Conservation (phyloP, 1,284 basidiomycete genomes). For the Somion occarium region DNA sequence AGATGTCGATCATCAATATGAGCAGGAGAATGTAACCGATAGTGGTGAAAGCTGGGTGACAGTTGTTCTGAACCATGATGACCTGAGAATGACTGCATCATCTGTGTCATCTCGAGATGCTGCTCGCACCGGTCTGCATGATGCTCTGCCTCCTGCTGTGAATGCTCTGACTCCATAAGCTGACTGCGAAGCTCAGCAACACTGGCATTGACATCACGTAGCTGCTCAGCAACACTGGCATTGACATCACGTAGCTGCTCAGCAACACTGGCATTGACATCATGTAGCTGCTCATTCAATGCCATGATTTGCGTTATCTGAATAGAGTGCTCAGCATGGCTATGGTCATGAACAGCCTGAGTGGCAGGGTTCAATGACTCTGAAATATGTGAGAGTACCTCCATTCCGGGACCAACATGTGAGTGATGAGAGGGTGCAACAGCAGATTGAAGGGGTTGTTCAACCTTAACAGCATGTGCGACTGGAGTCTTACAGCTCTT, state of each 20-base stretch:
- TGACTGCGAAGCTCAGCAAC: neutral
- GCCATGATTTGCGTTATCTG: neutral
- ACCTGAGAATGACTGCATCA: neutral
- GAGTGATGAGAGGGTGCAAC: neutral
- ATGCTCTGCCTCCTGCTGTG: neutral
- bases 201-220: neutral
- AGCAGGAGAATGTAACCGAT: neutral
- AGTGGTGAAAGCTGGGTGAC: neutral
- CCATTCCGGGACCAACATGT: neutral
- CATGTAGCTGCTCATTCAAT: neutral
- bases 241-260: neutral
- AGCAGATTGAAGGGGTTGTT: neutral
- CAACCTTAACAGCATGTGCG: neutral
- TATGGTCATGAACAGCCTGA: neutral
- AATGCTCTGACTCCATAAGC: neutral
- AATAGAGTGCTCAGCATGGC: neutral
- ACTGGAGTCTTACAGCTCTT: neutral
- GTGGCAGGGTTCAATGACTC: neutral
- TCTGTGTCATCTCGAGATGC: neutral
- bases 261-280: neutral
- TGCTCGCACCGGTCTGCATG: neutral
- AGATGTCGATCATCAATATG: too few species aligned
- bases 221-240: neutral
- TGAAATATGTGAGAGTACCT: neutral
- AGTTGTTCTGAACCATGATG: too few species aligned